Evolutionary conservation across 2,329 filamentous ascomycete genomes (phyloP).

Genomic region (Penicillium glabrum): DNA sequence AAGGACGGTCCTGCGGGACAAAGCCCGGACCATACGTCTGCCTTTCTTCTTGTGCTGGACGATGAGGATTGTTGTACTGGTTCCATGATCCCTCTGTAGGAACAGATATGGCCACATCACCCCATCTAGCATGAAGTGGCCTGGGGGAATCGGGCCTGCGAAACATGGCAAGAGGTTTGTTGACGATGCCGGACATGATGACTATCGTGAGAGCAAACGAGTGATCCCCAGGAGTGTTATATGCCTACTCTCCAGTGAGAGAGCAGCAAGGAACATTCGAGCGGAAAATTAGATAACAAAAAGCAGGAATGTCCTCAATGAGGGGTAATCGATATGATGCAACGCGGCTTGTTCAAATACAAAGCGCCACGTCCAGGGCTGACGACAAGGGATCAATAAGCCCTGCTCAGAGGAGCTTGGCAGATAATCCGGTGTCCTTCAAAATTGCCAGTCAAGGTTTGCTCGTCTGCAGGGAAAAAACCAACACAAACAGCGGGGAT

Average conservation of each 20-base stretch:
- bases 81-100: slow-evolving; percentile 42
- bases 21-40: slow-evolving; percentile 31
- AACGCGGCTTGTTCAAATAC: not conserved
- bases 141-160: slow-evolving; percentile 28
- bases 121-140: slow-evolving; percentile 40
- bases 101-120: slow-evolving; percentile 38
- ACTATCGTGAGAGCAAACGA: not conserved
- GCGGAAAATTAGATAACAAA: not conserved
- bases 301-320: not conserved
- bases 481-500: slow-evolving; percentile 4
- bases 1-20: slow-evolving; percentile 21
- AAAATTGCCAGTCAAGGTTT: slow-evolving; percentile 2
- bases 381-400: slow-evolving; percentile 6
- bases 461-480: slow-evolving; percentile 11
- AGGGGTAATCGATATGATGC: not conserved
- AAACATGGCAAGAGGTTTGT: slow-evolving; percentile 31
- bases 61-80: slow-evolving; percentile 31
- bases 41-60: slow-evolving; percentile 11
- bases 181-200: slow-evolving; percentile 31
- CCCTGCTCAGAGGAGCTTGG: not conserved
- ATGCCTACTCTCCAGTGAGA: not conserved
- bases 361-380: slow-evolving; percentile 1
- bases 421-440: not conserved
- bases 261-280: slow-evolving; percentile 10
- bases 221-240: not conserved